phyloP scores from a whole-genome alignment of 2,329 filamentous ascomycete genomes.

The Elsinoe arachidis region DNA sequence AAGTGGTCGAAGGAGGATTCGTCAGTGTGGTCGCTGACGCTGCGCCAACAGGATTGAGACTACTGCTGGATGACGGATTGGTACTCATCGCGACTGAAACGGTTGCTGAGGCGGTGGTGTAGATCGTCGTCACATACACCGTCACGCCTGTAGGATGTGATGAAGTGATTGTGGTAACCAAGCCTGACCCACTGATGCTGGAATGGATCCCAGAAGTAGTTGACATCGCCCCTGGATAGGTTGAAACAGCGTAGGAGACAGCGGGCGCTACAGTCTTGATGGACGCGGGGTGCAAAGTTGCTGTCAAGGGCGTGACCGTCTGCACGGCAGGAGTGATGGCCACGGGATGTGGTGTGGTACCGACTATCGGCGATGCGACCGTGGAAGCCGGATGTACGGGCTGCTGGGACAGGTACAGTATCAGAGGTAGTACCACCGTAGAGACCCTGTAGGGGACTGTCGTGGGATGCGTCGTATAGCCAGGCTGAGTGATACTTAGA shows the following conservation, averaged over 20 bases:
- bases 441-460: slow-evolving; percentile 3
- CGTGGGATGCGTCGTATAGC: not conserved
- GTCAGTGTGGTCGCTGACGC: not conserved
- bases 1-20: not conserved
- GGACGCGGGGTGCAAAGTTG: not conserved
- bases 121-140: not conserved
- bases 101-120: not conserved
- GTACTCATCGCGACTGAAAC: too few species aligned
- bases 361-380: too few species aligned
- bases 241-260: not conserved
- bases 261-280: not conserved
- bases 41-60: too few species aligned
- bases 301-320: not conserved
- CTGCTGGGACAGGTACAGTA: not conserved
- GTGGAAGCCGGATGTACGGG: not conserved
- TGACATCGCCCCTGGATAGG: not conserved
- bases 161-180: not conserved
- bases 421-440: not conserved
- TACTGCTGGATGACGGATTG: not conserved
- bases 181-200: not conserved
- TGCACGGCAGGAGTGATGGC: not conserved
- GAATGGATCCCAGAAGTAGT: not conserved
- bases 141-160: not conserved
- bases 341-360: not conserved
- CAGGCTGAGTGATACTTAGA: not conserved